Evolutionary conservation across 208 protist genomes (phyloP), one percentile per base, ranked within the genome.

Genomic region (Crithidia acanthocephali): DNA sequence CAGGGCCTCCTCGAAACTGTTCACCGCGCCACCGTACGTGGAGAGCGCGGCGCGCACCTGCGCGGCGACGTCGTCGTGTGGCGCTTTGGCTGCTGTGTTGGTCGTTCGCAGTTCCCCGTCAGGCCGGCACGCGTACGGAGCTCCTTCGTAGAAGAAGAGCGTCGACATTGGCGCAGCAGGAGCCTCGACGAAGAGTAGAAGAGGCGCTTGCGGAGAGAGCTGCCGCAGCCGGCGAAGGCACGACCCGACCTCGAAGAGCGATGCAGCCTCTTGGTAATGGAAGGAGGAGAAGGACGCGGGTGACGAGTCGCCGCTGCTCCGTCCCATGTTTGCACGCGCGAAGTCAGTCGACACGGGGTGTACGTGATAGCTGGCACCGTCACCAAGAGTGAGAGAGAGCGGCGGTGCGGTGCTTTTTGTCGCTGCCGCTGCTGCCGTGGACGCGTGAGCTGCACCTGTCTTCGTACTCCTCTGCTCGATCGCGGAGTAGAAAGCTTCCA

Each of bases 61-160:
- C 9, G 65, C 52, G 7, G 81, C 68, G 1, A 53, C 28, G 35
- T 76, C 63, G 15, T 64, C 74, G 15, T 10, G 9, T 16, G 45
- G 20, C 45, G 6, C 13, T 42, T 42, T 50, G 45, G 45, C 18
- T 22, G 45, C 1, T 40, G 32, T 16, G 23, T 11, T 33, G 77
- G 80, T 6, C 74, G 55, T 13, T 78, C 56, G 15, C 32, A 20
- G 35, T 79, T 10, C 76, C 60, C 6, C 59, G 66, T 50, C 45
- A 11, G 86, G 55, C 48, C 80, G 25, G 23, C 74, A 72, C 10
- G 64, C 59, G 74, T 94, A 96, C 0, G 91, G 80, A 32, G 85
- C 74, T 15, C 91, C 91, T 62, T 92, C 80, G 23, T 91, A 45
- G 63, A 92, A 93, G 48, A 96, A 82, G 0, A 92, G 55, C 7